Base-by-base conservation (phyloP, 768 basidiomycete genomes). In the Naganishia friedmannii region DNA sequence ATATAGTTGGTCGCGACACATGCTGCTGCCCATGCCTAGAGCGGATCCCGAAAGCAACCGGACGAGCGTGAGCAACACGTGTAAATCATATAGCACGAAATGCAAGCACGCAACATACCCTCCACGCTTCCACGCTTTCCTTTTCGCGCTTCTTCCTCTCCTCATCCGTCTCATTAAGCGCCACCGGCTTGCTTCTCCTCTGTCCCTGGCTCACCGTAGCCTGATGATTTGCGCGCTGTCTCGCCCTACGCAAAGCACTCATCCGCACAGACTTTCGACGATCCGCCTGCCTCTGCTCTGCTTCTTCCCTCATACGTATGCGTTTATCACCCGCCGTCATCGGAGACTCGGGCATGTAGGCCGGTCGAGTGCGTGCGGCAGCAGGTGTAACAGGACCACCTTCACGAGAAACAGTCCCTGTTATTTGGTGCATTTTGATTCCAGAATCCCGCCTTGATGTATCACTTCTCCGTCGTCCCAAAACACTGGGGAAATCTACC, bases 1-100 rank as follows among this genome's bases (percentile, higher is more conserved):
- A 69, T 60, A 21, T 57, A 48, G 28, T 63, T 63, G 23, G 57
- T 46, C 4, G 68, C 68, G 17, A 69, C 68, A 37, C 68, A 69
- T 19, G 68, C 68, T 26, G 68, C 68, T 21, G 68, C 68, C 68
- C 68, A 69, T 19, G 58, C 68, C 68, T 69, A 26, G n/a, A n/a
- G 48, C 48, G 23, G 15, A 51, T 4, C 48, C n/a, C 2, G n/a
- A 51, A n/a, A 21, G 53, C 5, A 28, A 37, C 5, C 37, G 21
- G 7, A 21, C 5, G 17, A 55, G 37, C n/a, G n/a, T 46, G 39
- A 54, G 53, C 51, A 8, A 37, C 34, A 39, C 60, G 21, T 21
- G 34, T n/a, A 28, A 8, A 10, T 31, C 26, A 54, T 15, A 37
- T 19, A 2, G 7, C 51, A 34, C 6, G 12, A 68, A 32, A n/a